These are phyloP conservation scores for Colletotrichum australisinense DNA, from an alignment of 2,329 filamentous ascomycete genomes.

Conservation along the genomic window DNA sequence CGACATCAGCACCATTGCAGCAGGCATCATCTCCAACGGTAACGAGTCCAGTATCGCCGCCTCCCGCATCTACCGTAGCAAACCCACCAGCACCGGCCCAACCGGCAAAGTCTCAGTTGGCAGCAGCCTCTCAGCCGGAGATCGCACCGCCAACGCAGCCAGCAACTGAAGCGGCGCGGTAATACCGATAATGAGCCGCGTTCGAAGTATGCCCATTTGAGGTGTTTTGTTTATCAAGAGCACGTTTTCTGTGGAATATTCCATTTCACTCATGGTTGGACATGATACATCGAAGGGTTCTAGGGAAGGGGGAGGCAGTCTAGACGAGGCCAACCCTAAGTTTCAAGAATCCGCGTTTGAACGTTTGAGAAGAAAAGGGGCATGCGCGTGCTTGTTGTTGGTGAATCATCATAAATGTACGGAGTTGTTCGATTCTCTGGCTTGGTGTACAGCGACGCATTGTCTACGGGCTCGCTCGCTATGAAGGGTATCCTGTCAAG, in stretches of 20 bases:
- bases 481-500: conserved; percentile 26
- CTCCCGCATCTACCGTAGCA: background rate
- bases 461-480: conserved; percentile 34
- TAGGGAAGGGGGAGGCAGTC: background rate
- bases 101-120: background rate
- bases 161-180: conserved; percentile 12
- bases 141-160: background rate
- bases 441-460: conserved; percentile 32
- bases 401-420: conserved; percentile 33
- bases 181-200: conserved; percentile 1
- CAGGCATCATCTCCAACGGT: background rate
- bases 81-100: background rate
- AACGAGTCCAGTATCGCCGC: background rate
- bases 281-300: background rate
- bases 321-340: background rate
- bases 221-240: background rate
- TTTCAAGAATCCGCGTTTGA: conserved; percentile 6
- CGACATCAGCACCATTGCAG: background rate
- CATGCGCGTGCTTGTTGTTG: conserved; percentile 9
- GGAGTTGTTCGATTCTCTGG: conserved; percentile 37
- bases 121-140: conserved; percentile 8
- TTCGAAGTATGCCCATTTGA: conserved; percentile 2
- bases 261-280: conserved; percentile 4
- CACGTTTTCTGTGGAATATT: background rate
- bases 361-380: conserved; percentile 18